Conservation (phyloP, 2,329 filamentous ascomycete genomes). For the Claviceps pusilla region DNA sequence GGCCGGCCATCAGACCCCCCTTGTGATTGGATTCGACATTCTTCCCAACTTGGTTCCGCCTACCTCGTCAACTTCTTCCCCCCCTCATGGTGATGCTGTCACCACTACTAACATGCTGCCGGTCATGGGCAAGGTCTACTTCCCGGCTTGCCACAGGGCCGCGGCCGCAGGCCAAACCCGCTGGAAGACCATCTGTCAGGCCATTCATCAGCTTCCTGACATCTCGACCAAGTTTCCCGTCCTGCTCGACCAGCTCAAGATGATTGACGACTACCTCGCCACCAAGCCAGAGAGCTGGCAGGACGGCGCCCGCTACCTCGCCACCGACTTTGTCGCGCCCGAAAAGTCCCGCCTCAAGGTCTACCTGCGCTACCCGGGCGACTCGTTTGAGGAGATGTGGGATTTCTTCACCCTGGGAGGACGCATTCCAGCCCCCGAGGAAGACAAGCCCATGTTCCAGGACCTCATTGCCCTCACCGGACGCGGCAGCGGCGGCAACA, state of each 20-base stretch:
- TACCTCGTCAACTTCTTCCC: not conserved
- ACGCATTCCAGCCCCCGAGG: not conserved
- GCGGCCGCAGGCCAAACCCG: not conserved
- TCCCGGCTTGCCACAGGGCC: not conserved
- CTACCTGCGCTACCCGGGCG: not conserved
- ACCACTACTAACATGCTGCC: not conserved
- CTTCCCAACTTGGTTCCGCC: not conserved
- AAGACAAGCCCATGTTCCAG: not conserved
- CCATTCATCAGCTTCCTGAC: not conserved
- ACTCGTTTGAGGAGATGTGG: not conserved
- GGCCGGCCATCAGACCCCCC: not conserved
- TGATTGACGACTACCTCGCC: not conserved
- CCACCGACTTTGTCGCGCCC: not conserved
- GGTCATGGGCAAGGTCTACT: not conserved
- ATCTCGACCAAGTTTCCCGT: not conserved
- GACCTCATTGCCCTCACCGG: not conserved
- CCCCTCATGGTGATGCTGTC: not conserved
- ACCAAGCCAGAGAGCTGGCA: not conserved
- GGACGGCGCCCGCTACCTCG: not conserved
- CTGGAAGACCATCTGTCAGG: not conserved
- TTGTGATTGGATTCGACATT: not conserved
- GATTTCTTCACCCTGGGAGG: not conserved
- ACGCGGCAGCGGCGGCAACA: not conserved
- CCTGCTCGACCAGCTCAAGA: not conserved
- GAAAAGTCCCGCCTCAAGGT: not conserved